Evolutionary conservation across 768 basidiomycete species (phyloP), one percentile per base, ranked within the genome.

Genomic region (Pulveroboletus sp.): DNA sequence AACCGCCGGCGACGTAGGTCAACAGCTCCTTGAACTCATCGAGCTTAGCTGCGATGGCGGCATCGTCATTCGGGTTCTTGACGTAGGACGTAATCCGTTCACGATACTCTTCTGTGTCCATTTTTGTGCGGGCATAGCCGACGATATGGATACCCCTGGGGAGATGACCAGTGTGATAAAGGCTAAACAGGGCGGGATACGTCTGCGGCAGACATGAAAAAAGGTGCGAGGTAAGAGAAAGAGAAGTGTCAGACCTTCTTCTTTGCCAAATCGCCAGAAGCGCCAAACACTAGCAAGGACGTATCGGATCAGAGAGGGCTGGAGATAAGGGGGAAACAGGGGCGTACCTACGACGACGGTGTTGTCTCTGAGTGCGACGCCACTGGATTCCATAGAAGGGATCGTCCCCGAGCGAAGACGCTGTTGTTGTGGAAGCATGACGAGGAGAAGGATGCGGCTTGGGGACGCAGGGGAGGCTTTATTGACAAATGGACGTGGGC

Each of bases 241-340:
- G 33, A 2, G n/a, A 24, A 30, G 38, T n/a, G 31, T 43, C 21
- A 5, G 83, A 65, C 93, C 82, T 99, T 99, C 76, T 99, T 99
- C 86, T 96, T 95, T 56, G 95, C 95, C 40, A 99, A 78, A 76
- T 99, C 95, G 36, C 95, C 95, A 49, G 92, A 94, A 4, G 95
- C 95, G 49, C 95, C 95, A 53, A 94, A 82, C 47, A 98, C 94
- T 93, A 64, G 43, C 9, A 47, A 35, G 1, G 45, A 33, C 7
- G 33, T 42, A 33, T 35, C 31, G 46, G 50, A 55, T 60, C 50
- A 60, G 45, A 39, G 42, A 42, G 42, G 35, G 47, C 28, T 17
- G 10, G 24, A 11, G 51, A 45, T 39, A 53, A 49, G 46, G 31
- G 18, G 3, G 37, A 46, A 51, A 57, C 62, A 59, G 58, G 51